These are phyloP conservation scores for Lactifluus hygrophoroides DNA, from an alignment of 768 basidiomycete genomes.

Conservation along the genomic window DNA sequence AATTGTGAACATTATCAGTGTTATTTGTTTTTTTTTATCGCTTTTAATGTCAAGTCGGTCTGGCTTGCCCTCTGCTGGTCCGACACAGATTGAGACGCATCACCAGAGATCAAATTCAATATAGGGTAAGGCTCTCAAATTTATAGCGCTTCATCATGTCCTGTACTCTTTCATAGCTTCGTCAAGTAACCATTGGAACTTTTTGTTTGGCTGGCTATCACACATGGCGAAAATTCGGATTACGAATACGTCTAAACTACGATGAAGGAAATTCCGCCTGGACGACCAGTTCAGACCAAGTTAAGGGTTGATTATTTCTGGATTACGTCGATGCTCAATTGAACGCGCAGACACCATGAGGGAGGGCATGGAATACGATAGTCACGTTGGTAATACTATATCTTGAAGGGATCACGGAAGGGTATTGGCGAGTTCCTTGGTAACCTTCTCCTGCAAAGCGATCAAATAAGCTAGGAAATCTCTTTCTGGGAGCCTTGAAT, in stretches of 20 bases:
- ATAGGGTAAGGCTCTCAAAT: not conserved
- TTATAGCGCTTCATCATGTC: not conserved
- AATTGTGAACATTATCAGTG: conserved; percentile 1
- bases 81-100: not conserved
- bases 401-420: conserved; percentile 22
- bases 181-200: too few species aligned
- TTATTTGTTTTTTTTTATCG: not conserved
- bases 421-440: conserved; percentile 41
- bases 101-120: not conserved
- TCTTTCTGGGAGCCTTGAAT: conserved; percentile 65
- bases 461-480: conserved; percentile 59
- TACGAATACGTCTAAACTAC: not conserved
- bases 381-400: not conserved
- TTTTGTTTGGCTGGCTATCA: not conserved
- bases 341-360: too few species aligned
- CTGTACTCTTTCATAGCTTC: too few species aligned
- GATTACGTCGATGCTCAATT: too few species aligned
- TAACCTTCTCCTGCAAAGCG: conserved; percentile 63
- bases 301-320: too few species aligned
- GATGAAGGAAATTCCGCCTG: too few species aligned
- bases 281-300: too few species aligned
- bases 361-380: not conserved
- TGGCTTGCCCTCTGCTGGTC: not conserved
- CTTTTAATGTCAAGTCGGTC: not conserved
- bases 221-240: too few species aligned